These are phyloP conservation scores for Quambalaria eucalypti DNA, from an alignment of 1,284 basidiomycete species.

Conservation along the genomic window DNA sequence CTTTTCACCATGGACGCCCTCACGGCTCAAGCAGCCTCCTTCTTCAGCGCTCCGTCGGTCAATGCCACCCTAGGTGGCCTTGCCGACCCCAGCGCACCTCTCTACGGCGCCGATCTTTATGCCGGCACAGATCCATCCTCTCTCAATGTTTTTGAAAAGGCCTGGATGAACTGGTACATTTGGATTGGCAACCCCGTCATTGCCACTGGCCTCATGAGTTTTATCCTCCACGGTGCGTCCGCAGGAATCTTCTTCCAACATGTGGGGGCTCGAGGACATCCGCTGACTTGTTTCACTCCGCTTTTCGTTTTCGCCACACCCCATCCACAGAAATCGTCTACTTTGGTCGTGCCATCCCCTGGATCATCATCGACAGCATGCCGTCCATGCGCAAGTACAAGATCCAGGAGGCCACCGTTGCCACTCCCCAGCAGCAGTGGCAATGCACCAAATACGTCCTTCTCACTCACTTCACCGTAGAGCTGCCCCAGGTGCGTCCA, in stretches of 20 bases:
- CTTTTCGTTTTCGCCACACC: background rate
- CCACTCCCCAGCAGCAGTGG: conserved; percentile 78
- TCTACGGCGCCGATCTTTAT: conserved; percentile 32
- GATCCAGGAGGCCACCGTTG: conserved; percentile 69
- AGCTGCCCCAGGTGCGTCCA: conserved; percentile 57
- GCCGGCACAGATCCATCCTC: conserved; percentile 22
- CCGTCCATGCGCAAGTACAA: conserved; percentile 94
- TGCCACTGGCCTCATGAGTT: conserved; percentile 88
- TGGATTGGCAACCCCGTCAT: conserved; percentile 68
- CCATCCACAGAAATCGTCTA: conserved; percentile 65
- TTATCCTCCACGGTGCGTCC: conserved; percentile 71
- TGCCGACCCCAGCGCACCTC: background rate
- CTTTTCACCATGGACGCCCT: background rate
- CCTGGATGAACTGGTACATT: conserved; percentile 49
- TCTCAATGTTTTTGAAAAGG: conserved; percentile 33
- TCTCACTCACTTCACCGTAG: conserved; percentile 90
- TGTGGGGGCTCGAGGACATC: background rate
- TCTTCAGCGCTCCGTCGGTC: background rate
- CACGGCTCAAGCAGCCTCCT: too few relatives aligned
- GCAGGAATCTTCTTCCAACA: background rate
- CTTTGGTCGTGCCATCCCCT: conserved; percentile 89
- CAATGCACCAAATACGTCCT: conserved; percentile 91
- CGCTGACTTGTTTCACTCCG: background rate
- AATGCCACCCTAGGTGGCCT: background rate
- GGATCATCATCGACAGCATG: conserved; percentile 89